Evolutionary conservation across 164 flowering plant species (phyloP).

Genomic region (Macadamia tetraphylla): DNA sequence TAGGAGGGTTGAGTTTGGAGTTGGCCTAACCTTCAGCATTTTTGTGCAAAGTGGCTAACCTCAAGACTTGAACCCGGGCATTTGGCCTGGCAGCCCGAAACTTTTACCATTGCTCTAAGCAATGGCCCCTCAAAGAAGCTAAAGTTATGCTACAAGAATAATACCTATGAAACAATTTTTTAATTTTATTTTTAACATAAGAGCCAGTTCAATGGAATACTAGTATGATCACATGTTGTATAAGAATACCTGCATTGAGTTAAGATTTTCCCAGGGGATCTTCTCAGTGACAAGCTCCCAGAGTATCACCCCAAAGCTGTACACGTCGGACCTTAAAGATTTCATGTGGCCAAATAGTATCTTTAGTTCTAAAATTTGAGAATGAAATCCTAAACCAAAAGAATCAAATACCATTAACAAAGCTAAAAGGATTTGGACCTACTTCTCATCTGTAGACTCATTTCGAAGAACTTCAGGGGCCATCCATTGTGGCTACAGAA

Average conservation of each 20-base stretch:
- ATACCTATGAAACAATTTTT: neutral
- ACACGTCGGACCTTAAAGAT: conserved; percentile 72
- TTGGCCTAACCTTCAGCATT: no score
- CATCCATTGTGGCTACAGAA: conserved; percentile 99
- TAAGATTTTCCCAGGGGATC: conserved; percentile 96
- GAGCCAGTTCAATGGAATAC: neutral
- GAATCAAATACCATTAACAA: neutral
- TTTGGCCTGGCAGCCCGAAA: no score
- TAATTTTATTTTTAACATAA: neutral
- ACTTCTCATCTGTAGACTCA: conserved; percentile 97
- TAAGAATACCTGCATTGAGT: conserved; percentile 81
- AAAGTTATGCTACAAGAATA: neutral
- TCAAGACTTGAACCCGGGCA: no score
- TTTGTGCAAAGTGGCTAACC: no score
- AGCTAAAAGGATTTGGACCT: conserved; percentile 20
- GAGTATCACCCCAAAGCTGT: conserved; percentile 87
- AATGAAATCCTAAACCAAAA: neutral
- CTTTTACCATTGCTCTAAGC: no score
- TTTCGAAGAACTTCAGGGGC: conserved; percentile 98
- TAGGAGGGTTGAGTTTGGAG: no score
- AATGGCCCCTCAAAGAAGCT: neutral
- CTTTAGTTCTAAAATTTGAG: neutral
- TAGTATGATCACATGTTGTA: neutral
- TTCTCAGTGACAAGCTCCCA: conserved; percentile 97
- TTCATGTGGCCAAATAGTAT: conserved; percentile 2